Base-by-base conservation (phyloP, 306 rosid species). In the Benincasa hispida region DNA sequence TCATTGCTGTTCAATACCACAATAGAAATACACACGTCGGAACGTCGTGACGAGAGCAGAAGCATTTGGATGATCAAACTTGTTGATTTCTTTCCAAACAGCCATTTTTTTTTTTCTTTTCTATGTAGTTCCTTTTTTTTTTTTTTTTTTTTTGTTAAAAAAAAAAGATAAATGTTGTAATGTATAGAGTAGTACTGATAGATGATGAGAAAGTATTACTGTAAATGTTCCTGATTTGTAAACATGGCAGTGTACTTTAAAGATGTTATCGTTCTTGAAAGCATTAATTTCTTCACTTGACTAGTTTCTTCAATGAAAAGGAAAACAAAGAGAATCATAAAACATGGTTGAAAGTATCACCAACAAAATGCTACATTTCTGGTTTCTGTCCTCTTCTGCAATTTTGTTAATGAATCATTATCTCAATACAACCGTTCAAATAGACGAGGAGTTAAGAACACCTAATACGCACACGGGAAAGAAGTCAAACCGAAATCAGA, bases 191-290 rank as follows among this genome's bases (percentile, higher is more conserved):
- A 47, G 47, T 57, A 76, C 24, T 37, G 45, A 76, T 76, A 59
- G 45, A 59, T 39, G 56, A 27, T 60, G 57, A 59, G 59, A 76
- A 75, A 41, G 41, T 22, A 42, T 68, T 68, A 42, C 61, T 22
- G 72, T 76, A 76, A 56, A 76, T 76, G 79, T 51, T 51, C 58
- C 76, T 5, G 47, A 72, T 72, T 53, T 27, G 39, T 72, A 50
- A 72, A 51, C 61, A 47, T 51, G 41, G 32, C 74, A 10, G 39
- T 70, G 37, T 72, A 30, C 76, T 48, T 72, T 17, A 15, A 8
- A 21, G 58, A 48, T 70, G 32, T 42, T 69, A 15, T 6, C 59
- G 47, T 14, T 42, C 76, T 72, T 72, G n/a, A 27, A 51, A 41
- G 12, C 74, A 41, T 24, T 42, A 1, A 21, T 2, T 24, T 42